Evolutionary conservation across 768 basidiomycete species (phyloP).

Genomic region (Cystofilobasidium macerans): DNA sequence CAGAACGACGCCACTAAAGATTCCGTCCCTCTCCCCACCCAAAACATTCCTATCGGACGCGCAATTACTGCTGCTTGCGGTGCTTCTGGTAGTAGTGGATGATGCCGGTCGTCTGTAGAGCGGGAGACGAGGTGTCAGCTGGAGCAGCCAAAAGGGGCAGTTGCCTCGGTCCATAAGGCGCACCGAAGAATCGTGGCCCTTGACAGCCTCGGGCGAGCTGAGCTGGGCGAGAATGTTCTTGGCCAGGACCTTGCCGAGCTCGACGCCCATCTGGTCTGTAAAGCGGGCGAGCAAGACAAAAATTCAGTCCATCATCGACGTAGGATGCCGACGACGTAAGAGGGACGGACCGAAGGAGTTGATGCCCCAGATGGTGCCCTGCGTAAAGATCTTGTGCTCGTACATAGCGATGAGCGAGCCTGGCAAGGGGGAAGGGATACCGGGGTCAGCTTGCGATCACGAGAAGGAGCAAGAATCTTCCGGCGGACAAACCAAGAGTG

Average conservation of each 20-base stretch:
- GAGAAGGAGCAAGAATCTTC: constrained; percentile 5
- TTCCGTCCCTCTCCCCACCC: too few species aligned
- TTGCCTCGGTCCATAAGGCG: constrained; percentile 22
- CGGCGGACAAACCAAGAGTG: constrained; percentile 59
- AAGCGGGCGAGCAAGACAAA: constrained; percentile 5
- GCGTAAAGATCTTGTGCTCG: constrained; percentile 98
- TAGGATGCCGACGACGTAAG: not conserved
- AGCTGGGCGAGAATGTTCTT: constrained; percentile 91
- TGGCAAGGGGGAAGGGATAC: constrained; percentile 25
- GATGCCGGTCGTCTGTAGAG: constrained; percentile 70
- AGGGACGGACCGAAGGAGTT: constrained; percentile 88
- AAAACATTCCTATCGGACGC: too few species aligned
- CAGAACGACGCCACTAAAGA: too few species aligned
- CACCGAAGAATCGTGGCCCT: constrained; percentile 77
- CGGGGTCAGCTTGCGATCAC: constrained; percentile 6
- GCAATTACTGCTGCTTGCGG: too few species aligned
- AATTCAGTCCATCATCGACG: not conserved
- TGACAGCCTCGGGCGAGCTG: constrained; percentile 49
- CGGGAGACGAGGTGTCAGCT: constrained; percentile 18
- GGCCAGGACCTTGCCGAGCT: constrained; percentile 54
- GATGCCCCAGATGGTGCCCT: constrained; percentile 96
- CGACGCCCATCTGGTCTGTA: constrained; percentile 83
- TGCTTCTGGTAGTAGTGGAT: constrained; percentile 94
- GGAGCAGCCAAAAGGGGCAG: not conserved
- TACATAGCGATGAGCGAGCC: constrained; percentile 78